Percentiles rank a stretch among this genome's conserved stretches.
Conservation (phyloP, 208 protist genomes). For the Entamoeba histolytica region DNA sequence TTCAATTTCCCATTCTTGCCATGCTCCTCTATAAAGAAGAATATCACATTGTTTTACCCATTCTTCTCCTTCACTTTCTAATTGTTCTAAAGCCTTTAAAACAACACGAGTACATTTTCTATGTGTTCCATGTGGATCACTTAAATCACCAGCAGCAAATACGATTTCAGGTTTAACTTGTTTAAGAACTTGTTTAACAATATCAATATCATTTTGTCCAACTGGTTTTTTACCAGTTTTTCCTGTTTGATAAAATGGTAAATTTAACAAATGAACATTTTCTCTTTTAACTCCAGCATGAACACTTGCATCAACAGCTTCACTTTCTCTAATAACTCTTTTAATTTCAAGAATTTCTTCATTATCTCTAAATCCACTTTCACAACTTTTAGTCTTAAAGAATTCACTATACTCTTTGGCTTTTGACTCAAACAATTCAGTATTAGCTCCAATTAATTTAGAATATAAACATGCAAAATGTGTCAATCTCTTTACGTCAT, state of each 20-base stretch:
- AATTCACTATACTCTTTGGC: background rate
- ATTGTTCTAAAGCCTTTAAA: conserved; percentile 20
- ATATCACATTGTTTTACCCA: background rate
- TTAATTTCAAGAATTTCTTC: conserved; percentile 21
- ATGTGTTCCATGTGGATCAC: conserved; percentile 46
- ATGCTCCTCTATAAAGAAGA: conserved; percentile 44
- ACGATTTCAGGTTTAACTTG: conserved; percentile 34
- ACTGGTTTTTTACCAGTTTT: conserved; percentile 39
- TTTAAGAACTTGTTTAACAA: conserved; percentile 35
- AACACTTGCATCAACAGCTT: conserved; percentile 21
- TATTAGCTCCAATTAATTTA: background rate
- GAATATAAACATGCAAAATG: background rate
- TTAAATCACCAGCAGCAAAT: conserved; percentile 40
- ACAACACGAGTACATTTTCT: conserved; percentile 26
- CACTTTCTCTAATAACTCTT: conserved; percentile 28
- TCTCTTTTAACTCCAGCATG: background rate
- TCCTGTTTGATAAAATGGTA: conserved; percentile 47
- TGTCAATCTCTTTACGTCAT: background rate
- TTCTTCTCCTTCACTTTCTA: conserved; percentile 1
- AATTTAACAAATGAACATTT: conserved; percentile 35
- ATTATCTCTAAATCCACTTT: background rate
- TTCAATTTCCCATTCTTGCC: conserved; percentile 38
- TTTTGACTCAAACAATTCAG: background rate
- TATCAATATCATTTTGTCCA: conserved; percentile 31
- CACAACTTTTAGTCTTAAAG: no score